Percentiles rank a stretch among this genome's conserved stretches.
phyloP scores from a whole-genome alignment of 164 flowering plant species.

The Aristolochia californica region DNA sequence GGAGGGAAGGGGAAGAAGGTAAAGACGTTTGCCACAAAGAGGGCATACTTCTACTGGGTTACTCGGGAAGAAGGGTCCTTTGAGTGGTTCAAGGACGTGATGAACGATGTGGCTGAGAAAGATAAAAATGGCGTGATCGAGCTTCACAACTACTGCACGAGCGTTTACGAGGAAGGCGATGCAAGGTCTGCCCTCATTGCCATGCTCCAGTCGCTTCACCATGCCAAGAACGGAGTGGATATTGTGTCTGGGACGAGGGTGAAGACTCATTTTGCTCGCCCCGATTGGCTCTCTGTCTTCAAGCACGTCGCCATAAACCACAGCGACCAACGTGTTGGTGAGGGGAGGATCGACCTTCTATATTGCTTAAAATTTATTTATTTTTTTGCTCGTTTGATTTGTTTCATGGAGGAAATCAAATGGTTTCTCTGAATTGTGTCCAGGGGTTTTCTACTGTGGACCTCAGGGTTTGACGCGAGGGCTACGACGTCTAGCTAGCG shows the following conservation, averaged over 20 bases:
- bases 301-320: constrained; percentile 42
- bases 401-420: background rate
- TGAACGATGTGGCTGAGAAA: constrained; percentile 53
- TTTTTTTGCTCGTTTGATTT: background rate
- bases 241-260: constrained; percentile 50
- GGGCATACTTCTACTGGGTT: constrained; percentile 70
- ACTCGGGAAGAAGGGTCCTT: constrained; percentile 62
- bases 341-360: no score
- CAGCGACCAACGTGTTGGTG: constrained; percentile 35
- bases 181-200: constrained; percentile 58
- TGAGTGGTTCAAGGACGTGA: constrained; percentile 55
- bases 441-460: constrained; percentile 66
- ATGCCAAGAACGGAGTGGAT: constrained; percentile 55
- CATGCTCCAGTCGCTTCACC: constrained; percentile 54
- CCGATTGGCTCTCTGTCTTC: constrained; percentile 48
- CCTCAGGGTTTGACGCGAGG: constrained; percentile 27
- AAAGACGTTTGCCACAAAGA: constrained; percentile 19
- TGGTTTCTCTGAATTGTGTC: background rate
- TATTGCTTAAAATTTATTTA: no score
- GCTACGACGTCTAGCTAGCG: constrained; percentile 26
- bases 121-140: constrained; percentile 39
- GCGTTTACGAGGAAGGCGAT: constrained; percentile 70
- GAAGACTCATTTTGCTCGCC: constrained; percentile 52
- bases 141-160: constrained; percentile 59
- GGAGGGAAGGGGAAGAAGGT: constrained; percentile 7